These are phyloP conservation scores for Suillus cothurnatus DNA, from an alignment of 768 basidiomycete genomes.

Conservation along the genomic window DNA sequence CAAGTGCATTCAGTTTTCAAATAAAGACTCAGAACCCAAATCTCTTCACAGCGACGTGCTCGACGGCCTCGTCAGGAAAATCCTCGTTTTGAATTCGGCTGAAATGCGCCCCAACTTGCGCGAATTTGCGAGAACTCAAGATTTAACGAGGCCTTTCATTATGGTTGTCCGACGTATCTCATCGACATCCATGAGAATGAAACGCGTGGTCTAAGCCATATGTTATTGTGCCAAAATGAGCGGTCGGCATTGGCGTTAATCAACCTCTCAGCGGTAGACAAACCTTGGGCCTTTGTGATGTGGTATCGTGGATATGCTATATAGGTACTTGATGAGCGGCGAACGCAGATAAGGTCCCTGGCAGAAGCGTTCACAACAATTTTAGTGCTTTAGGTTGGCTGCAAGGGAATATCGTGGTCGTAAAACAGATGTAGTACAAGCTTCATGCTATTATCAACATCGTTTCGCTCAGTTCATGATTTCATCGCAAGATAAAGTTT, in stretches of 20 bases:
- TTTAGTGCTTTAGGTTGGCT: neutral
- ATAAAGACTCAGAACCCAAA: slow-evolving; percentile 12
- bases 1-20: slow-evolving; percentile 1
- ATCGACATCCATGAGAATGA: neutral
- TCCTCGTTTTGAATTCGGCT: too few species aligned
- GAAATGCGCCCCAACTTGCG: too few species aligned
- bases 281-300: too few species aligned
- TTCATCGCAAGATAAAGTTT: neutral
- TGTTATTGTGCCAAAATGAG: neutral
- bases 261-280: neutral
- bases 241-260: neutral
- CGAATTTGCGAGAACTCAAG: too few species aligned
- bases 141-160: neutral
- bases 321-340: neutral
- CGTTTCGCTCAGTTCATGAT: too few species aligned
- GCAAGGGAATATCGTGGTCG: neutral
- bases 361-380: neutral
- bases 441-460: too few species aligned
- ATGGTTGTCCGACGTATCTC: neutral
- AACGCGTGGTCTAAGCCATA: neutral
- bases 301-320: neutral
- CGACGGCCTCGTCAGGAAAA: slow-evolving; percentile 30
- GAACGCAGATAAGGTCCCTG: neutral
- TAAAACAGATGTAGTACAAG: neutral
- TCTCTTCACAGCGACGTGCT: slow-evolving; percentile 46